A percentile compares a stretch with the other conserved stretches of the same genome.
Evolutionary conservation across 257 asterid species (phyloP).

Genomic region (Solanum commersonii): DNA sequence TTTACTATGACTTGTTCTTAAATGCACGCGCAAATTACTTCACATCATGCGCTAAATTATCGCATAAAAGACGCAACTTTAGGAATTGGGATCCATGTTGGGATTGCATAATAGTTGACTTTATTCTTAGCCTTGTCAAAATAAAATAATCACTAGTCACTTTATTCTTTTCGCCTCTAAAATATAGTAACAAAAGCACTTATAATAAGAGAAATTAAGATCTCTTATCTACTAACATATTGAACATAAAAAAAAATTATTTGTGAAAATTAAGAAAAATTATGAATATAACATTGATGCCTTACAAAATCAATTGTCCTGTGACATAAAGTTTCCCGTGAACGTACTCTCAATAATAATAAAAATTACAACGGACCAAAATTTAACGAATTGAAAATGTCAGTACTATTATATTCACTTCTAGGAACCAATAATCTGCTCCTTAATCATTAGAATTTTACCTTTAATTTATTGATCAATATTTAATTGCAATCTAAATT

Average conservation of each 20-base stretch:
- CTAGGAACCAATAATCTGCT: constrained; percentile 18
- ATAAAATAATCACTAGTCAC: background rate
- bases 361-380: background rate
- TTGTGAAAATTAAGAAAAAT: too few species aligned
- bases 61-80: background rate
- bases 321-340: background rate
- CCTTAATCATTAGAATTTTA: constrained; percentile 32
- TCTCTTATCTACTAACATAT: background rate
- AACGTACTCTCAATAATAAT: background rate
- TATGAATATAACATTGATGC: too few species aligned
- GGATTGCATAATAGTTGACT: background rate
- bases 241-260: background rate
- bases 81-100: background rate
- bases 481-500: constrained; percentile 1
- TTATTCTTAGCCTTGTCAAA: background rate
- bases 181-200: background rate
- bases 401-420: background rate
- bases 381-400: background rate
- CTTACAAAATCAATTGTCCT: background rate
- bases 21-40: background rate
- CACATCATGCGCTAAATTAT: background rate
- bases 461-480: background rate
- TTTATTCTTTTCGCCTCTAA: background rate
- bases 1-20: background rate
- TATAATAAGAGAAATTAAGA: background rate